Evolutionary conservation across 805 yeast species (phyloP).

Genomic region (Phaffomyces antillensis): DNA sequence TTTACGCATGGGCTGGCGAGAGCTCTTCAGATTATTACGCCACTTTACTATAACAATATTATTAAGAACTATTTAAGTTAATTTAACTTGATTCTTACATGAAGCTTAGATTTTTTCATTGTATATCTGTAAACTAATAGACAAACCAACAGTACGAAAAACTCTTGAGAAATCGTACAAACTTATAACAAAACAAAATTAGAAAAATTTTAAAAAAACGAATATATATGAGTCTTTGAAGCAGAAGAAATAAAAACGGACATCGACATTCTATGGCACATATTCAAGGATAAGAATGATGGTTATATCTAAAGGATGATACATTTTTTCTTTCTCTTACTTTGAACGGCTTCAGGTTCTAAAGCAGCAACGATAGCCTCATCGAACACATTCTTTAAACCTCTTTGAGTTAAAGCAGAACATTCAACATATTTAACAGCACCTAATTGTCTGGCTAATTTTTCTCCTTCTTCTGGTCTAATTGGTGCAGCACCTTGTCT

Average conservation of each 20-base stretch:
- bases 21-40: too few species aligned
- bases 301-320: slow-evolving; percentile 43
- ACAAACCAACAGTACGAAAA: too few species aligned
- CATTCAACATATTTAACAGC: slow-evolving; percentile 98
- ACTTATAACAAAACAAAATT: not conserved
- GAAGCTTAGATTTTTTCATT: too few species aligned
- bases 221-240: not conserved
- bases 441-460: slow-evolving; percentile 85
- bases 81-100: too few species aligned
- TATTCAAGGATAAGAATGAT: not conserved
- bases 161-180: too few species aligned
- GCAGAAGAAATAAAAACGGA: not conserved
- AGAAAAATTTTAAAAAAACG: not conserved
- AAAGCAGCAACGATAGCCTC: slow-evolving; percentile 98
- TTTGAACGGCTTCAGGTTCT: slow-evolving; percentile 88
- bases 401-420: slow-evolving; percentile 95
- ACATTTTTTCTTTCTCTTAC: slow-evolving; percentile 71
- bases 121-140: too few species aligned
- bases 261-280: not conserved
- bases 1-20: not conserved
- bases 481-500: slow-evolving; percentile 88
- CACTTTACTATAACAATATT: too few species aligned
- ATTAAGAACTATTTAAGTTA: too few species aligned
- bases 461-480: slow-evolving; percentile 80
- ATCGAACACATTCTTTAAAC: slow-evolving; percentile 95